Evolutionary conservation across 2,329 filamentous ascomycete genomes (phyloP).

Genomic region (Monosporascus sp.): DNA sequence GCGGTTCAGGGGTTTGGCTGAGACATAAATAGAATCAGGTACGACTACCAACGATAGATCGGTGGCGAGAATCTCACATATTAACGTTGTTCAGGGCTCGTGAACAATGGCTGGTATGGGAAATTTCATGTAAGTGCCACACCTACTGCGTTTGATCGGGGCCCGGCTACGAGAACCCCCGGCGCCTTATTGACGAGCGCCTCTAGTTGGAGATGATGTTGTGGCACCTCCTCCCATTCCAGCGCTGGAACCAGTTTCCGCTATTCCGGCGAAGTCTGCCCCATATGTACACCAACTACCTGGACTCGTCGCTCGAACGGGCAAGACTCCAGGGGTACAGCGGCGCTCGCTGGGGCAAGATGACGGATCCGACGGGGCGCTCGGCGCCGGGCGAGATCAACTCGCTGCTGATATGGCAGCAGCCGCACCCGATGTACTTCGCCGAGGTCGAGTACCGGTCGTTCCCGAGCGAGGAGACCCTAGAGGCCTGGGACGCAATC

Average conservation of each 20-base stretch:
- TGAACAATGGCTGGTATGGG: conserved; percentile 52
- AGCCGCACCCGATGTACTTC: conserved; percentile 56
- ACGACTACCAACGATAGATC: conserved; percentile 4
- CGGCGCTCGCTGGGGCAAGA: conserved; percentile 45
- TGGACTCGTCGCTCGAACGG: conserved; percentile 30
- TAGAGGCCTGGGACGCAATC: conserved; percentile 48
- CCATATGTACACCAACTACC: conserved; percentile 40
- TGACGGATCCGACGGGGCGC: conserved; percentile 50
- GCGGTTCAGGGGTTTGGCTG: background rate
- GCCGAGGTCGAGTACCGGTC: conserved; percentile 50
- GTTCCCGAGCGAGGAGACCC: conserved; percentile 34
- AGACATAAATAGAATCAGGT: conserved; percentile 14
- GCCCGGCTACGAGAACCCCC: background rate
- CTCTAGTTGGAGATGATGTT: conserved; percentile 45
- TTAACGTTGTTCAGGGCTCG: conserved; percentile 30
- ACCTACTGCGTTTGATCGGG: background rate
- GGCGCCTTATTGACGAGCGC: background rate
- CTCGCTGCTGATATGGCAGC: conserved; percentile 56
- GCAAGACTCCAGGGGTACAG: conserved; percentile 35
- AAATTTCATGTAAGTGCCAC: conserved; percentile 40
- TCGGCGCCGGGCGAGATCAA: conserved; percentile 57
- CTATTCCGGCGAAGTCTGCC: conserved; percentile 40
- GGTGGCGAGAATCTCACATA: background rate
- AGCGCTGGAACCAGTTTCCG: conserved; percentile 41
- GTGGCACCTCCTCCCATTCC: conserved; percentile 48